Percentiles rank a stretch among this genome's conserved stretches.
Conservation (phyloP, 129 eudicot genomes). For the Centaurea solstitialis region DNA sequence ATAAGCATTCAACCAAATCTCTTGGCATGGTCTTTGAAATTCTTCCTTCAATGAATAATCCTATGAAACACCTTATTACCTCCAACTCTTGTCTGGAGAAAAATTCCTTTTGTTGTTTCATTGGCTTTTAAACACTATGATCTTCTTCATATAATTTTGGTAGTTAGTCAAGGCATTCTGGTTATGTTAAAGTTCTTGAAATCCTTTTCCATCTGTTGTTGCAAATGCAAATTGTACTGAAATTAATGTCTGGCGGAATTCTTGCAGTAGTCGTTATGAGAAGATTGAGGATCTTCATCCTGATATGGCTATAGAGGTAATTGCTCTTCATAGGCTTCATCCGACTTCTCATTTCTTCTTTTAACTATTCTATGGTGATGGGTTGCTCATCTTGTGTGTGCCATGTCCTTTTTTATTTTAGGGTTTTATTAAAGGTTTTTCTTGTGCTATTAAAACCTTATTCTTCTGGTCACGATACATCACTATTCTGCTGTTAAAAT, state of each 20-base stretch:
- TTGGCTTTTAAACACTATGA: background rate
- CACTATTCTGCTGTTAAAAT: background rate
- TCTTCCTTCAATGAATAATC: background rate
- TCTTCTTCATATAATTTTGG: background rate
- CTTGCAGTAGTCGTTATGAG: slow-evolving; percentile 37
- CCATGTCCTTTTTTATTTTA: background rate
- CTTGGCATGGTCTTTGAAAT: background rate
- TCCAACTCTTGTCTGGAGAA: background rate
- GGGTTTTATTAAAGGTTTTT: background rate
- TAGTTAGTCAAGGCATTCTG: background rate
- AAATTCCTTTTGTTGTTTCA: background rate
- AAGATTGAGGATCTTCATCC: slow-evolving; percentile 75
- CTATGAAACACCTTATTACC: background rate
- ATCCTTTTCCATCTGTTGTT: background rate
- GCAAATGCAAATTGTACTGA: background rate
- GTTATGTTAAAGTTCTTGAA: background rate
- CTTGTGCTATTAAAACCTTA: background rate
- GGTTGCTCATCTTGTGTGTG: background rate
- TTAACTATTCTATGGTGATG: background rate
- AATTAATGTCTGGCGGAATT: slow-evolving; percentile 38
- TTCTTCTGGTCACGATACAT: background rate
- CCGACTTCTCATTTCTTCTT: background rate
- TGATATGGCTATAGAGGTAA: slow-evolving; percentile 71
- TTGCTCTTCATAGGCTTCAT: background rate
- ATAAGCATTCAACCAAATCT: background rate